These are phyloP conservation scores for Saccharomycopsis sp. DNA, from an alignment of 805 yeast species.

Conservation along the genomic window DNA sequence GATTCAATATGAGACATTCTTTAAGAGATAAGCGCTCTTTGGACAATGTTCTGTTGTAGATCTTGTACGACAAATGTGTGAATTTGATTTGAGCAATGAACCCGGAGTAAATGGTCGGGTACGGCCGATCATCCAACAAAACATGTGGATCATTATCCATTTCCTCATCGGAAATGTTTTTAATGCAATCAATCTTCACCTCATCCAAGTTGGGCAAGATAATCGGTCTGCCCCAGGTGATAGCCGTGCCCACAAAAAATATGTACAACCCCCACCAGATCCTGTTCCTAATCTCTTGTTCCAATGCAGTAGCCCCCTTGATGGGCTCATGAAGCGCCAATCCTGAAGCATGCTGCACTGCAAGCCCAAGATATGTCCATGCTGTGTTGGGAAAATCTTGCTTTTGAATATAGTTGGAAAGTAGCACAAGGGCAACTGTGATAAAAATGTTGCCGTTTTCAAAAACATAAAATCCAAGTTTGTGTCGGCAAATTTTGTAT, in stretches of 20 bases:
- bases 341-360: conserved; percentile 58
- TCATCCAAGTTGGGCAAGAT: conserved; percentile 39
- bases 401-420: conserved; percentile 55
- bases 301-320: conserved; percentile 30
- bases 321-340: conserved; percentile 34
- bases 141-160: conserved; percentile 29
- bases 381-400: conserved; percentile 60
- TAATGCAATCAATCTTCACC: conserved; percentile 42
- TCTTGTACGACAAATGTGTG: conserved; percentile 38
- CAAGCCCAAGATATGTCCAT: conserved; percentile 58
- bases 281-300: conserved; percentile 48
- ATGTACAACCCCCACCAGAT: conserved; percentile 63
- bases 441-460: conserved; percentile 53
- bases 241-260: conserved; percentile 55
- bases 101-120: conserved; percentile 52
- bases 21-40: conserved; percentile 39
- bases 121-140: conserved; percentile 21
- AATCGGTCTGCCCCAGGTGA: conserved; percentile 58
- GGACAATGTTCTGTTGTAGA: conserved; percentile 40
- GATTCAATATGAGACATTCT: conserved; percentile 43
- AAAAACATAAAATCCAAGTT: conserved; percentile 38
- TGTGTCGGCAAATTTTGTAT: conserved; percentile 43
- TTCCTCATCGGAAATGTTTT: conserved; percentile 38
- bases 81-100: conserved; percentile 46
- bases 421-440: conserved; percentile 41